Conservation (phyloP, 441 rosid genomes). For the Sinapis alba region DNA sequence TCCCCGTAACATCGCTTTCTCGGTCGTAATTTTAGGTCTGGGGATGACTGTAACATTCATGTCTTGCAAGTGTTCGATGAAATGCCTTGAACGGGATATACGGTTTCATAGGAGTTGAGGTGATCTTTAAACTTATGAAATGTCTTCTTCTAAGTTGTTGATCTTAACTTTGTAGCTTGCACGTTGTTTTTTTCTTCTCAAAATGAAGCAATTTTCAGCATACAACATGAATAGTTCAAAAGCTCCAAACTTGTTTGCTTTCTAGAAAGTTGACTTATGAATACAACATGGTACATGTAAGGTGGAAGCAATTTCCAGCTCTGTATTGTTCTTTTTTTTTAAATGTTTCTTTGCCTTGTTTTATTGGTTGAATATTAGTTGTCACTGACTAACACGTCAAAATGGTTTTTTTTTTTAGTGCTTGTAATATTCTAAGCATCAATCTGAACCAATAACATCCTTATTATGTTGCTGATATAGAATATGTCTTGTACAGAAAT, state of each 20-base stretch:
- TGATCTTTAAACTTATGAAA: not conserved
- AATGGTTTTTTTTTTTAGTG: slow-evolving; percentile 30
- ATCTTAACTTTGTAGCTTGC: not conserved
- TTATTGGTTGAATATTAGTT: not conserved
- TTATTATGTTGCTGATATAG: not conserved
- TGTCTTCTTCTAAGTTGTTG: not conserved
- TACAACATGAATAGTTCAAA: not conserved
- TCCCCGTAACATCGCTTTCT: too few species aligned
- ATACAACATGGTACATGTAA: slow-evolving; percentile 1
- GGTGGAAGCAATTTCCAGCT: not conserved
- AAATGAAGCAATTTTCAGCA: not conserved
- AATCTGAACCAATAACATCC: slow-evolving; percentile 26
- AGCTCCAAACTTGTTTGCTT: slow-evolving; percentile 2
- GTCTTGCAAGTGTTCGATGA: not conserved
- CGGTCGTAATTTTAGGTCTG: not conserved
- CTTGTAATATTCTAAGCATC: slow-evolving; percentile 36
- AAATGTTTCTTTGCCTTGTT: not conserved
- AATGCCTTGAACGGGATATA: not conserved
- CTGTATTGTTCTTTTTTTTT: not conserved
- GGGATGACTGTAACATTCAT: not conserved
- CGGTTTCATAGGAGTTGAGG: not conserved
- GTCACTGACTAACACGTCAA: not conserved
- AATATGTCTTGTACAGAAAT: slow-evolving; percentile 7
- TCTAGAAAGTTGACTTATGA: slow-evolving; percentile 30
- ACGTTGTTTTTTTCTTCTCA: not conserved